Evolutionary conservation across 192 early-diverging fungal genomes (phyloP), one percentile per base, ranked within the genome.

Genomic region (Rhizoclosmatium sp.): DNA sequence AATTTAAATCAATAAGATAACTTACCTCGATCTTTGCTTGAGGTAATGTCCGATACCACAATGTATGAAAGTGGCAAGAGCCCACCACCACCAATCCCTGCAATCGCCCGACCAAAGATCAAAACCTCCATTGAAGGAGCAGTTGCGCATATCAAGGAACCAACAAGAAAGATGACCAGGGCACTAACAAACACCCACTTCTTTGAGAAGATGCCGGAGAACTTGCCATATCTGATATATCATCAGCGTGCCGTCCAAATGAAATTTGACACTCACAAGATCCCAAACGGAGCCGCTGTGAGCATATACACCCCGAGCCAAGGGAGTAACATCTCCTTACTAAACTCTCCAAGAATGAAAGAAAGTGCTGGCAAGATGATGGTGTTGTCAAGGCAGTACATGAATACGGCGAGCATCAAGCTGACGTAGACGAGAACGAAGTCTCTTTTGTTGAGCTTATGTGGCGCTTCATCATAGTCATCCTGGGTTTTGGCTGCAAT

Each of bases 101-200:
- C 91, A 60, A 96, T 87, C 0, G 92, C 94, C n/a, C 92, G 89
- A 72, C 87, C 87, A 71, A 82, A 71, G 69, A 94, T 94, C 59
- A 95, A 87, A 84, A 86, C 83, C 23, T 56, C 47, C 82, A 88
- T 84, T 48, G 54, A 65, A 41, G 39, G 69, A 1, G 94, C 87
- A n/a, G 88, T 79, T 66, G 21, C 69, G 78, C 95, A 95, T 16
- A 94, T 76, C 2, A 93, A 65, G 0, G 92, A 94, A 2, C 95
- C 95, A 4, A 91, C 56, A 68, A 89, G 85, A 78, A 98, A 98
- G 21, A 95, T 71, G 47, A 87, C 59, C 46, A 94, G 88, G 1
- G 94, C 89, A n/a, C 86, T 82, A 0, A 95, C 78, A 23, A 97
- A 87, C 16, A 90, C 87, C 12, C 46, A 65, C 49, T 77, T 76